phyloP scores from a whole-genome alignment of 495 filamentous ascomycete species.

The Amphirosellinia nigrospora region DNA sequence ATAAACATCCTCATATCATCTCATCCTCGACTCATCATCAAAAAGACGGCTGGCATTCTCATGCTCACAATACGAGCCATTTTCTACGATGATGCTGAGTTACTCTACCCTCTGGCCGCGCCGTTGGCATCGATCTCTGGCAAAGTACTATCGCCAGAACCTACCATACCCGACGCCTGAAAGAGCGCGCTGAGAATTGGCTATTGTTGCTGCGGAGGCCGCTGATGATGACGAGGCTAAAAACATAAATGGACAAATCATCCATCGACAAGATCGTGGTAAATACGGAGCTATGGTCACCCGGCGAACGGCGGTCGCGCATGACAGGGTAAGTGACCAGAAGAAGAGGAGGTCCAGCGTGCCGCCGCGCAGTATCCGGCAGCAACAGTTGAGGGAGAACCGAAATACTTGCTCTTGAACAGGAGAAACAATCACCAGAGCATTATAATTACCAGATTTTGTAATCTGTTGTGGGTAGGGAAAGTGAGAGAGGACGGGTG shows the following conservation, averaged over 20 bases:
- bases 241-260: constrained; percentile 37
- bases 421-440: constrained; percentile 41
- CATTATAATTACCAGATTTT: constrained; percentile 41
- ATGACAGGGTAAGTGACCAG: constrained; percentile 75
- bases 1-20: constrained; percentile 68
- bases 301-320: constrained; percentile 69
- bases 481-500: neutral
- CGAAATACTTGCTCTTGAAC: constrained; percentile 37
- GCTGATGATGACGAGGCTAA: constrained; percentile 41
- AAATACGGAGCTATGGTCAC: constrained; percentile 61
- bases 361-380: constrained; percentile 70
- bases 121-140: constrained; percentile 90
- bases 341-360: constrained; percentile 68
- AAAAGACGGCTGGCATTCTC: constrained; percentile 75
- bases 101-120: constrained; percentile 87
- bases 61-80: constrained; percentile 73
- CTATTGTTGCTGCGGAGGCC: constrained; percentile 54
- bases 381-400: constrained; percentile 57
- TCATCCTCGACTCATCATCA: constrained; percentile 68
- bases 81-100: constrained; percentile 88
- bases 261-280: constrained; percentile 53
- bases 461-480: constrained; percentile 16
- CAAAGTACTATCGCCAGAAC: constrained; percentile 91
- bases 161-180: constrained; percentile 75
- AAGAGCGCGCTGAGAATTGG: constrained; percentile 66